Base-by-base conservation (phyloP, 179 eudicot genomes). In the Beta lomatogona region DNA sequence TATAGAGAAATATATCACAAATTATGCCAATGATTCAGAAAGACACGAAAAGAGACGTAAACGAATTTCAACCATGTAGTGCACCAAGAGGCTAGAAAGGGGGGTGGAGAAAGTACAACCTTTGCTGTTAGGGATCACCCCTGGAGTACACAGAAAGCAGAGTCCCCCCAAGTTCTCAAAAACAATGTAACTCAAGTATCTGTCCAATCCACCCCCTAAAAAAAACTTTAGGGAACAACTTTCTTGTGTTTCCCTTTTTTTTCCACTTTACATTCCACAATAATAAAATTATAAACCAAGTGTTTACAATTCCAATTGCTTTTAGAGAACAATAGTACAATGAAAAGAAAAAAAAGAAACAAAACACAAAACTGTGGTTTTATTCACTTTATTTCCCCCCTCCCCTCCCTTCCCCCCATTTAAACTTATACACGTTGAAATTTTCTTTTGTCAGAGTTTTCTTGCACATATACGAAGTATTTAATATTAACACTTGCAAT, bases 401-500 rank as follows among this genome's bases (percentile, higher is more conserved):
- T 57, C 22, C 41, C 41, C 50, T 66, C 46, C 71, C 41, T 66
- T 60, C 46, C 25, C 68, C 81, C 68, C 61, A 45, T 22, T 71
- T 31, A 78, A 78, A 31, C 69, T 73, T 80, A 57, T 44, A 48
- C 82, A 79, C 63, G 19, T 52, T 64, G 55, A 41, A 63, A 0
- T 44, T 82, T 73, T 82, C 71, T 79, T 80, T 77, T 71, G 85
- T 85, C 75, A 85, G 28, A 25, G 60, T 21, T 71, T 81, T 77
- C 58, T 57, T 69, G 76, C 78, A 66, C 77, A 82, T 71, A 76
- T 58, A 36, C 41, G 41, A 36, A 36, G 41, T 36, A 86, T 52
- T 76, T 77, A 79, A 67, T 84, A 83, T 86, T 78, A 83, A 83
- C 86, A 84, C 82, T 86, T 82, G 80, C 81, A 78, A 57, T 75